Evolutionary conservation across 2,329 filamentous ascomycete species (phyloP), one percentile per base, ranked within the genome.

Genomic region (Triangularia setosa): DNA sequence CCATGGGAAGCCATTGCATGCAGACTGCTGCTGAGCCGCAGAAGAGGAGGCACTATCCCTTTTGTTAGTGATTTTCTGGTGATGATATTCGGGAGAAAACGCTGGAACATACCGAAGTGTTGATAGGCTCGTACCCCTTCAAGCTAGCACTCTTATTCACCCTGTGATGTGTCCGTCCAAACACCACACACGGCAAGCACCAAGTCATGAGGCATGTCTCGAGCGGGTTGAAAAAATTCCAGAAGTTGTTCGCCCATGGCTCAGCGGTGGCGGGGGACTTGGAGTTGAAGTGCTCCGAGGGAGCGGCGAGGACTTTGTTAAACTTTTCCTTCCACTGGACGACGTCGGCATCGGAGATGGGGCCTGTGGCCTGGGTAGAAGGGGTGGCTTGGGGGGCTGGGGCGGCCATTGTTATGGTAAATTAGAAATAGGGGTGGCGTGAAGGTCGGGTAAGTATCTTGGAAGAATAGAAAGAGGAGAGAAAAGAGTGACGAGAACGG

Each of bases 121-220:
- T 82, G 70, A 81, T 72, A 30, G 78, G 75, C 74, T 81, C 77
- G 33, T 80, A 83, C 16, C 78, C 80, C 18, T 77, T 66, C 7
- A 82, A 76, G 62, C 72, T 75, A 35, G 70, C 74, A 25, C 77
- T 74, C 72, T 78, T 78, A 64, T 73, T 74, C 11, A 81, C 70
- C 21, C 80, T 78, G 67, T 83, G 80, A 62, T 81, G 75, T 27
- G 79, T 81, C 76, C 79, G 80, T 72, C 80, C 80, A 58, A 81
- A 83, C 33, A 79, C 81, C 33, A 82, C 73, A 66, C 80, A 83
- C 1, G 81, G 80, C 25, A 80, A 66, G 66, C 77, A 82, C 68
- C 75, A 83, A 16, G 78, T 76, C 60, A 81, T 73, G 18, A 80
- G 67, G 70, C 80, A 82, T 1, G 76, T 75, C 60, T 78, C 76